phyloP scores from a whole-genome alignment of 306 rosid genomes.

The Senna siamea region DNA sequence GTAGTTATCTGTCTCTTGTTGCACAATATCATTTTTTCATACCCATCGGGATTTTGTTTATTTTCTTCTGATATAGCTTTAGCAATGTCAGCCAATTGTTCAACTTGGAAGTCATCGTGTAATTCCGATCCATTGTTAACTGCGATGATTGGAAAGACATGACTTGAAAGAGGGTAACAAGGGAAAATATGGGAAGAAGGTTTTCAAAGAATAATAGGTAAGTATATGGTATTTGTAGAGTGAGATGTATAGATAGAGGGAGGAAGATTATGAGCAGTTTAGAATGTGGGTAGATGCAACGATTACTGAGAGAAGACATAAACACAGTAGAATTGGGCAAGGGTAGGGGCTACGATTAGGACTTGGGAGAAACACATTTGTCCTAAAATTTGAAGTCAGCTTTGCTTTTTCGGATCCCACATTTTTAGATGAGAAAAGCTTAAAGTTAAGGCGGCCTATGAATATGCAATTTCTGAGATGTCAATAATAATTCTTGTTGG shows the following conservation, averaged over 20 bases:
- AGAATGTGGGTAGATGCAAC: not conserved
- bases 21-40: conserved; percentile 5
- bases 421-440: no score
- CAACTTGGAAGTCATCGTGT: not conserved
- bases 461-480: not conserved
- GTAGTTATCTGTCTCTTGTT: not conserved
- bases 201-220: conserved; percentile 22
- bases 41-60: not conserved
- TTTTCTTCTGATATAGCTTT: not conserved
- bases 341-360: no score
- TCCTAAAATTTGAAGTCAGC: no score
- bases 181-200: conserved; percentile 34
- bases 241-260: not conserved
- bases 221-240: not conserved
- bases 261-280: conserved; percentile 20
- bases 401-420: no score
- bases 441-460: no score
- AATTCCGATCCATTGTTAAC: not conserved
- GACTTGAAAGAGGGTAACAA: not conserved
- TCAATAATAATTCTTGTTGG: not conserved
- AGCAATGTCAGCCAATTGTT: not conserved
- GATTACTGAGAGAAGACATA: no score
- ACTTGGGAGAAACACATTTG: no score
- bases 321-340: no score
- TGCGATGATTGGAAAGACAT: conserved; percentile 31